Base-by-base conservation (phyloP, 176 grass and related monocot genomes). In the Aegilops umbellulata region DNA sequence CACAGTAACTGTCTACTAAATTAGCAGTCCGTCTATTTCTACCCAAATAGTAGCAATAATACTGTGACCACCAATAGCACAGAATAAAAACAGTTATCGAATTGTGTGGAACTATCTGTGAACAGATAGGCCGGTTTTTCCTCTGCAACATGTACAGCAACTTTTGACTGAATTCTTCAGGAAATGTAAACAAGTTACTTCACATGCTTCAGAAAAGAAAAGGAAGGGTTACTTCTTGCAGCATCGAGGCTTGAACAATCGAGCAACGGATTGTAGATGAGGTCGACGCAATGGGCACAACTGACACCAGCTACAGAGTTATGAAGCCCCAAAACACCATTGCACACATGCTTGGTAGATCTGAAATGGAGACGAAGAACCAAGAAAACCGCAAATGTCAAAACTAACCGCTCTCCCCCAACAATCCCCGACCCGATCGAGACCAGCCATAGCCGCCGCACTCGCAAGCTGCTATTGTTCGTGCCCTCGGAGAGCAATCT, bases 321-420 rank as follows among this genome's bases (percentile, higher is more conserved):
- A 8, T 20, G 65, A 3, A n/a, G 15, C 14, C 58, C 61, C 76
- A 44, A 86, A 90, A 76, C 39, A 62, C 36, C 68, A 91, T 74
- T 69, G 36, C 85, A 42, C 60, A 53, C 42, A 62, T 38, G 70
- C 64, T 86, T 42, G 6, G 19, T 57, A 91, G 89, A 91, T 91
- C 82, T 91, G 77, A 61, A 84, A 53, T 60, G 75, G 17, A 87
- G 85, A 81, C 1, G 38, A 71, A 22, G 74, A 76, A 26, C 46
- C 32, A 69, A 53, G 47, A 74, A 76, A 75, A 26, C 26, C 69
- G 16, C 24, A 39, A 42, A 69, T 69, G 49, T 64, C 34, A 79
- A 66, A 87, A 79, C 34, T n/a, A 74, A 87, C 58, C 42, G 24
- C 61, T 41, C 51, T 91, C 38, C 69, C 38, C 35, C 65, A 68